A percentile compares a stretch with the other conserved stretches of the same genome.
These are phyloP conservation scores for Fusarium coicis DNA, from an alignment of 2,329 filamentous ascomycete species.

Conservation along the genomic window DNA sequence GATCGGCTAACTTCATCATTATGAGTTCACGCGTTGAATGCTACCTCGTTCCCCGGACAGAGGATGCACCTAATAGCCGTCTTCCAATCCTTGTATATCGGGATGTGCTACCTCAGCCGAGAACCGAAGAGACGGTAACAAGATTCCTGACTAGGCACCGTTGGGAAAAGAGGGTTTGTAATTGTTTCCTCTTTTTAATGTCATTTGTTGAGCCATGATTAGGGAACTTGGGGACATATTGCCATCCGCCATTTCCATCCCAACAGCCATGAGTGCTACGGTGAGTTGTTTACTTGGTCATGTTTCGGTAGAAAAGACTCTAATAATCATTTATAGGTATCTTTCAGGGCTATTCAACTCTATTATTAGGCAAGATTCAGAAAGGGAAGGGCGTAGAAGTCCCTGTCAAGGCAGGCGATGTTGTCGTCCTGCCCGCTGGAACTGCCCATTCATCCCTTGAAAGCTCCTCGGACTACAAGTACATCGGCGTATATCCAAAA, in stretches of 20 bases:
- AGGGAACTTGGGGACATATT: not conserved
- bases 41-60: not conserved
- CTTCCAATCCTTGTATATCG: not conserved
- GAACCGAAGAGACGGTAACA: not conserved
- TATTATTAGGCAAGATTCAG: not conserved
- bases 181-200: no score
- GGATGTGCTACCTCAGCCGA: not conserved
- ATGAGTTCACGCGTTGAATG: not conserved
- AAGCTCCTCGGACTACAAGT: not conserved
- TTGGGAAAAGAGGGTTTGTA: not conserved
- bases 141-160: not conserved
- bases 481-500: not conserved
- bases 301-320: no score
- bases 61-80: not conserved
- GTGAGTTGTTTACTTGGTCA: not conserved
- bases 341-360: not conserved
- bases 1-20: not conserved
- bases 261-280: not conserved
- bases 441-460: not conserved
- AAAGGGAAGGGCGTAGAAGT: not conserved
- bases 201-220: no score
- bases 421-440: not conserved
- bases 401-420: not conserved
- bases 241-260: not conserved
- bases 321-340: rapidly evolving